Percentiles rank a stretch among this genome's conserved stretches.
phyloP scores from a whole-genome alignment of 139 green algal species.

The Chlamydomonas incerta region DNA sequence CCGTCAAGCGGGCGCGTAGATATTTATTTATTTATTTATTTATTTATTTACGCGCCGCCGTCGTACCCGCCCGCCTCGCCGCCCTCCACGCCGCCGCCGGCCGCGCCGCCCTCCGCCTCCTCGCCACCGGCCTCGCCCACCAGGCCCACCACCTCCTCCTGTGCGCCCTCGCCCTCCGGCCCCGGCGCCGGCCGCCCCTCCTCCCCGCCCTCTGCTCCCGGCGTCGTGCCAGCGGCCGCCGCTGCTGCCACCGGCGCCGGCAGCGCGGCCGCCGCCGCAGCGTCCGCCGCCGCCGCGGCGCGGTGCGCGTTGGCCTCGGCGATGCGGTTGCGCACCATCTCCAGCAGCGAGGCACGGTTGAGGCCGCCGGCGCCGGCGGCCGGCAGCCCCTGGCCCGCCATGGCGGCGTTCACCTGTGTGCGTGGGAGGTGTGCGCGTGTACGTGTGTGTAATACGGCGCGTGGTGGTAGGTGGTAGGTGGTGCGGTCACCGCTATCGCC shows the following conservation, averaged over 20 bases:
- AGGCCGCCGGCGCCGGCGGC: neutral
- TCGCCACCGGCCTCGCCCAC: neutral
- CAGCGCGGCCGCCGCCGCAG: neutral
- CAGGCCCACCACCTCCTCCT: neutral
- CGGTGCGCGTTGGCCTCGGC: neutral
- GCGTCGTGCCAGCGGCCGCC: neutral
- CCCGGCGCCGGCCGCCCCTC: neutral
- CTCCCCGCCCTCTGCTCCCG: neutral
- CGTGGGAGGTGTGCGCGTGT: too few species aligned
- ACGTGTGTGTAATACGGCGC: too few species aligned
- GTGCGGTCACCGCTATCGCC: too few species aligned
- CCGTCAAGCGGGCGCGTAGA: too few species aligned
- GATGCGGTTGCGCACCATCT: conserved; percentile 22
- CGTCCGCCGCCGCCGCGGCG: neutral
- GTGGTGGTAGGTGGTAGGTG: too few species aligned
- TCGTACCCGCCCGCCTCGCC: neutral
- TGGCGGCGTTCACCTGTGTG: conserved; percentile 7
- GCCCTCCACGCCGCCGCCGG: neutral
- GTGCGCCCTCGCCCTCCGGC: neutral
- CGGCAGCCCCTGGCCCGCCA: neutral
- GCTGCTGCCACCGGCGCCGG: neutral
- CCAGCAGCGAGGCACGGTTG: conserved; percentile 20
- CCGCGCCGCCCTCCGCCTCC: too few species aligned
- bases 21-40: too few species aligned
- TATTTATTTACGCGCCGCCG: too few species aligned